Conservation (phyloP, 2,329 filamentous ascomycete genomes). For the Laburnicola sp. region DNA sequence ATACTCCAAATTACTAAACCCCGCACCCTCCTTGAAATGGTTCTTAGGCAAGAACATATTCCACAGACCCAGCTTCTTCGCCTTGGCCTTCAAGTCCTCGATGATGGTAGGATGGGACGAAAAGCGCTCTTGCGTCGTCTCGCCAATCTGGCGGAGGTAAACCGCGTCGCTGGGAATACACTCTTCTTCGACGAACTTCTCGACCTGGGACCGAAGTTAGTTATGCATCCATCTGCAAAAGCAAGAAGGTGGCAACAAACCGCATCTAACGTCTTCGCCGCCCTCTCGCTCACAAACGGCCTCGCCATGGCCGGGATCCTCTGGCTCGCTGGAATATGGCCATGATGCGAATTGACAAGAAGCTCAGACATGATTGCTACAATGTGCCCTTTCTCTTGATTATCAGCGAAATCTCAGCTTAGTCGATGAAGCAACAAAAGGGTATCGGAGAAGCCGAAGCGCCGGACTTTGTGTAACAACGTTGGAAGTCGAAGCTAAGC, state of each 20-base stretch:
- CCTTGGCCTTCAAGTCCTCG: constrained; percentile 86
- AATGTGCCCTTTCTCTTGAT: not conserved
- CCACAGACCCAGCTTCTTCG: constrained; percentile 84
- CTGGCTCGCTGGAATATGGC: constrained; percentile 54
- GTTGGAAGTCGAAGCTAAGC: constrained; percentile 2
- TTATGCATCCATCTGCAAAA: not conserved
- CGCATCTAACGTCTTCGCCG: constrained; percentile 80
- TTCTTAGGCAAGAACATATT: constrained; percentile 97
- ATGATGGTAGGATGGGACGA: constrained; percentile 75
- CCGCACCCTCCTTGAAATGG: constrained; percentile 93
- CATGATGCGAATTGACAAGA: constrained; percentile 40
- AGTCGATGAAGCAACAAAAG: not conserved
- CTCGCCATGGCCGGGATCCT: constrained; percentile 61
- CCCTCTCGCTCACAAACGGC: constrained; percentile 76
- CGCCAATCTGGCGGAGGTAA: constrained; percentile 76
- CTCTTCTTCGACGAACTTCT: constrained; percentile 96
- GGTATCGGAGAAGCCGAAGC: not conserved
- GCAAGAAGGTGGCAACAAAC: constrained; percentile 40
- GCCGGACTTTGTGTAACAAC: not conserved
- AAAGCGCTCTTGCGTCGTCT: constrained; percentile 73
- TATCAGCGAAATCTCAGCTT: not conserved
- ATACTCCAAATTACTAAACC: constrained; percentile 94
- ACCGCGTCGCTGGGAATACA: constrained; percentile 76
- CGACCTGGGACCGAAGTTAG: constrained; percentile 59
- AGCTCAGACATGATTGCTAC: constrained; percentile 38